Evolutionary conservation across 2,329 filamentous ascomycete genomes (phyloP), one percentile per base, ranked within the genome.

Genomic region (Ophiostoma novo-ulmi): DNA sequence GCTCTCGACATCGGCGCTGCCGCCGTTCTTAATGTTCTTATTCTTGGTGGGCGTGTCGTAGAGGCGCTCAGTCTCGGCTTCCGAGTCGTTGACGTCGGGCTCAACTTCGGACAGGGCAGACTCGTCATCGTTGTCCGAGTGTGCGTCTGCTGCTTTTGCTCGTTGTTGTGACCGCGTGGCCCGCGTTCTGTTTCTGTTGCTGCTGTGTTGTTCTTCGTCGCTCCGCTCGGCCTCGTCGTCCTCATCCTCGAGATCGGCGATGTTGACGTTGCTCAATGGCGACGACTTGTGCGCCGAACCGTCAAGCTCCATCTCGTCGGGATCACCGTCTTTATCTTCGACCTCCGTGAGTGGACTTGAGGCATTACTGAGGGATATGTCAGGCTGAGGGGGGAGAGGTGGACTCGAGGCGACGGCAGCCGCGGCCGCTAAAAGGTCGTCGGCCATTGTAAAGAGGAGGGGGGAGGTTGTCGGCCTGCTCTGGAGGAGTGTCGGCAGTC

Each of bases 271-370:
- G 73, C 71, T 76, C 72, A 73, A 68, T 71, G 13, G 72, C 26
- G 72, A 70, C 52, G 70, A 74, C 63, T 74, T 73, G 26, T 77
- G 80, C 72, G 77, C 70, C 41, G 71, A 71, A 48, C 77, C 78
- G 73, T 82, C 80, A 66, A 84, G 79, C 72, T 82, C 81, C 79
- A 86, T 84, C 72, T 86, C 86, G 69, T 90, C 90, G 73, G 91
- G 88, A 69, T 92, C 90, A 63, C 83, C 85, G 73, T 92, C 89
- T 76, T 88, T 88, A 76, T 97, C 92, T 77, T 94, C 93, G 71
- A 97, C 91, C 76, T 97, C 94, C 81, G 93, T 97, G 75, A 98
- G 85, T 76, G 93, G 95, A 80, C 94, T 98, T 55, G 94, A 97
- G 69, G 91, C 85, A 78, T 88, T 89, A 78, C 91, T 91, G 76